Evolutionary conservation across 208 protist genomes (phyloP).

Genomic region (Vickermania spadyakhi): DNA sequence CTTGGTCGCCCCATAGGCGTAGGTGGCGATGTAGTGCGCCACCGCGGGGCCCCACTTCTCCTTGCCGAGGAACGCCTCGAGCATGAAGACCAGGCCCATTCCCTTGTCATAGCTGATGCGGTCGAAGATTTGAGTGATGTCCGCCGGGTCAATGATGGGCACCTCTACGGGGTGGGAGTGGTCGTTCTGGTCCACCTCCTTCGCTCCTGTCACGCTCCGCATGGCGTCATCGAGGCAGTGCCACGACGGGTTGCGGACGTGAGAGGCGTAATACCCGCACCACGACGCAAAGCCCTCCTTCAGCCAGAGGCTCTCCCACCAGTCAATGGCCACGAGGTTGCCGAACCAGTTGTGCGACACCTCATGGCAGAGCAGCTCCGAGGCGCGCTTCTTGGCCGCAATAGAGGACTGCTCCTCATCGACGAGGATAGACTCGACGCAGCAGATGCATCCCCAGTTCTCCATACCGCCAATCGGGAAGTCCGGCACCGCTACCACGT

Average conservation of each 20-base stretch:
- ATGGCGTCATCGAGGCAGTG: constrained; percentile 74
- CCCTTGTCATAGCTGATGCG: constrained; percentile 95
- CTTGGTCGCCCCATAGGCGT: constrained; percentile 86
- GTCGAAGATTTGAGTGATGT: constrained; percentile 98
- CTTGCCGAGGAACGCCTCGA: constrained; percentile 82
- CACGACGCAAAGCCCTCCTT: constrained; percentile 99
- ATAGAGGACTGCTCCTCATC: constrained; percentile 54
- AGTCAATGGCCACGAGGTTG: constrained; percentile 98
- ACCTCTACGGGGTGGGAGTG: constrained; percentile 96
- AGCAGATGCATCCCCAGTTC: constrained; percentile 94
- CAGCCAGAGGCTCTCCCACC: constrained; percentile 98
- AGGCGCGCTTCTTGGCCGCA: constrained; percentile 57
- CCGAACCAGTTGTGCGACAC: constrained; percentile 97
- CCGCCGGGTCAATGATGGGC: constrained; percentile 72
- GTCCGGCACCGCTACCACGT: constrained; percentile 95
- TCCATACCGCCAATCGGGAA: constrained; percentile 97
- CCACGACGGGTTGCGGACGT: constrained; percentile 83
- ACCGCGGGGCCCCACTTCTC: constrained; percentile 84
- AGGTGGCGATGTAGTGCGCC: constrained; percentile 88
- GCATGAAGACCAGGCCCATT: constrained; percentile 91
- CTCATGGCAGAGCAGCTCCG: constrained; percentile 93
- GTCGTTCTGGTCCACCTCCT: constrained; percentile 86
- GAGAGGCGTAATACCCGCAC: constrained; percentile 84
- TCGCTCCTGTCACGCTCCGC: constrained; percentile 39
- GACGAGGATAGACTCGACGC: constrained; percentile 85